Conservation (phyloP, 805 yeast species). For the Candida silvatica region DNA sequence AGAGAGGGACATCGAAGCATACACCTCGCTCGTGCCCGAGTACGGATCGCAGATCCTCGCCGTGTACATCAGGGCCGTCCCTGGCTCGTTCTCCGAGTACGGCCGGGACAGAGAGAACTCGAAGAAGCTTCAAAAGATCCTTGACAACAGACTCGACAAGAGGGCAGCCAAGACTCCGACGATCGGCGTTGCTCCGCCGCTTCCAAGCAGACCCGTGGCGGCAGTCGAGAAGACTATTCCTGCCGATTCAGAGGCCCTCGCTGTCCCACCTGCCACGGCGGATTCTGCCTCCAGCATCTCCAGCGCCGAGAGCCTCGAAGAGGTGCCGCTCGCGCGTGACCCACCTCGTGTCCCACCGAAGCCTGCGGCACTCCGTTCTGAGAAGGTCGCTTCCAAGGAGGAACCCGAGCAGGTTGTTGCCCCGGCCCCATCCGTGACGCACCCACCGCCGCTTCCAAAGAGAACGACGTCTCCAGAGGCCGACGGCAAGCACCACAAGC, state of each 20-base stretch:
- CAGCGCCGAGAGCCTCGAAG: background rate
- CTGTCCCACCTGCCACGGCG: conserved; percentile 3
- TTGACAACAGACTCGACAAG: conserved; percentile 8
- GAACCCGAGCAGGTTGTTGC: too few relatives aligned
- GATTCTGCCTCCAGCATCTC: background rate
- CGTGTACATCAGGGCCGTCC: conserved; percentile 75
- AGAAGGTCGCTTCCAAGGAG: background rate
- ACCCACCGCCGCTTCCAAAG: background rate
- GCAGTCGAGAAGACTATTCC: conserved; percentile 5
- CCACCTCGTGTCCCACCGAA: conserved; percentile 44
- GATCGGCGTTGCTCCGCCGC: conserved; percentile 3
- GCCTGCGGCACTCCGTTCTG: conserved; percentile 21
- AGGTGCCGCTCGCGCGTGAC: too few relatives aligned
- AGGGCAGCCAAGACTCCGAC: background rate
- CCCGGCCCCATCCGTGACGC: too few relatives aligned
- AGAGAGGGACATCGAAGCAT: conserved; percentile 91
- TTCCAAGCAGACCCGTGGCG: conserved; percentile 3
- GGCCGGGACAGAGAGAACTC: conserved; percentile 27
- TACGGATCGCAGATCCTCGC: conserved; percentile 61
- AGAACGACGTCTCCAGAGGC: too few relatives aligned
- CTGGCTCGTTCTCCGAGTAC: conserved; percentile 52
- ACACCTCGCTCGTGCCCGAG: conserved; percentile 53
- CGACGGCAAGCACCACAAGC: background rate
- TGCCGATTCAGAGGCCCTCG: conserved; percentile 1
- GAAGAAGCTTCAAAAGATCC: conserved; percentile 13